A percentile compares a stretch with the other conserved stretches of the same genome.
Evolutionary conservation across 352 stramenopile genomes (phyloP).

Genomic region (Phytophthora ramorum): DNA sequence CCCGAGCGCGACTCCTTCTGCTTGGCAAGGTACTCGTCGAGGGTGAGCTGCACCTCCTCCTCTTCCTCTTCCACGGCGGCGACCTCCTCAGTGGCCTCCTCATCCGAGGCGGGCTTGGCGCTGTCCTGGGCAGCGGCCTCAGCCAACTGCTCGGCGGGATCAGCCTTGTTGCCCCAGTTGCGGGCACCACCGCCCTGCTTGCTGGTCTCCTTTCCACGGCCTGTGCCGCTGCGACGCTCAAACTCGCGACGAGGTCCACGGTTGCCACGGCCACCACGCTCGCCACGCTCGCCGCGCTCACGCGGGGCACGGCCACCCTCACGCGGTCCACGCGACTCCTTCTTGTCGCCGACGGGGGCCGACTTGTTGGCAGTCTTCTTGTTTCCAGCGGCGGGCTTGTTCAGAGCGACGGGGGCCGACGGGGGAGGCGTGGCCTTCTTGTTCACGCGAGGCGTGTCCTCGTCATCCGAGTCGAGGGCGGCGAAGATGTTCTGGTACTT

Average conservation of each 20-base stretch:
- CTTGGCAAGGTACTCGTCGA: slow-evolving; percentile 87
- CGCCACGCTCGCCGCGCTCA: slow-evolving; percentile 47
- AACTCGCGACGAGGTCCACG: slow-evolving; percentile 87
- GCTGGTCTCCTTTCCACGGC: slow-evolving; percentile 95
- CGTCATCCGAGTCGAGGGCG: slow-evolving; percentile 80
- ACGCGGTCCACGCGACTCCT: slow-evolving; percentile 58
- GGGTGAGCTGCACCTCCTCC: slow-evolving; percentile 86
- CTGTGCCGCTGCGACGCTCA: slow-evolving; percentile 95
- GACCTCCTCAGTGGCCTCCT: slow-evolving; percentile 52
- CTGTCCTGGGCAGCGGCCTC: slow-evolving; percentile 66
- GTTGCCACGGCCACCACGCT: slow-evolving; percentile 56
- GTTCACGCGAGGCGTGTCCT: slow-evolving; percentile 72
- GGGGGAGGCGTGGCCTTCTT: slow-evolving; percentile 61
- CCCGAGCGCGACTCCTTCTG: slow-evolving; percentile 74
- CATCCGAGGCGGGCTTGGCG: slow-evolving; percentile 56
- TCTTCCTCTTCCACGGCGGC: slow-evolving; percentile 76
- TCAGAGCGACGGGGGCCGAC: slow-evolving; percentile 69
- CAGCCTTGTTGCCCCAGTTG: slow-evolving; percentile 97
- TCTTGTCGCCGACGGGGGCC: slow-evolving; percentile 58
- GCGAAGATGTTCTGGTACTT: slow-evolving; percentile 77
- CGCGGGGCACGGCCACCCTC: slow-evolving; percentile 51
- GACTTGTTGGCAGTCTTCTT: slow-evolving; percentile 81
- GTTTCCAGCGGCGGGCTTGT: slow-evolving; percentile 87
- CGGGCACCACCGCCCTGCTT: slow-evolving; percentile 94
- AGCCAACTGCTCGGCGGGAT: slow-evolving; percentile 87